A percentile compares a stretch with the other conserved stretches of the same genome.
Evolutionary conservation across 441 rosid genomes (phyloP).

Genomic region (Jatropha podagrica): DNA sequence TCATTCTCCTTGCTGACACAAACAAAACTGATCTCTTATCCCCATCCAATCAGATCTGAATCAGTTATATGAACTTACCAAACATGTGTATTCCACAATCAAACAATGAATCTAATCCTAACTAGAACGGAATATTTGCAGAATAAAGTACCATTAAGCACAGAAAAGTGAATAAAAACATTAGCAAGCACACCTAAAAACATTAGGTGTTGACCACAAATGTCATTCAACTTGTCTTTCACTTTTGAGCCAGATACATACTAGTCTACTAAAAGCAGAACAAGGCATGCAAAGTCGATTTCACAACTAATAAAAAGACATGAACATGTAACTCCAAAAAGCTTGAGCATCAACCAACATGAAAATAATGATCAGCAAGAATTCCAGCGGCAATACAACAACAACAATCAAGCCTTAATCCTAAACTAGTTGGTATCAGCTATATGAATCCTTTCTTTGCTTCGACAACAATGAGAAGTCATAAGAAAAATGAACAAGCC

Average conservation of each 20-base stretch:
- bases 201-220: neutral
- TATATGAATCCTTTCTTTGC: too few relatives aligned
- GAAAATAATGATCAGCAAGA: neutral
- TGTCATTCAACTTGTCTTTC: neutral
- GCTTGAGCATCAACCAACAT: conserved; percentile 1
- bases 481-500: conserved; percentile 2
- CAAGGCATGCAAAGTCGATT: neutral
- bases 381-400: neutral
- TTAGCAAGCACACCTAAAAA: neutral
- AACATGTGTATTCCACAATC: neutral
- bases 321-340: neutral
- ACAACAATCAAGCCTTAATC: too few relatives aligned
- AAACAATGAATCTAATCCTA: neutral
- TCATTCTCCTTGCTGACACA: neutral
- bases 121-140: neutral
- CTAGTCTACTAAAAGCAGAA: neutral
- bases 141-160: neutral
- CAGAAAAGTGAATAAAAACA: neutral
- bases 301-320: neutral
- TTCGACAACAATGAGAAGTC: neutral
- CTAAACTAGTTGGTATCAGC: too few relatives aligned
- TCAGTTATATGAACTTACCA: neutral
- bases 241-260: neutral
- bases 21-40: neutral
- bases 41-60: neutral